Percentiles rank a stretch among this genome's conserved stretches.
These are phyloP conservation scores for Oryza nivara DNA, from an alignment of 176 grass and related monocot species.

Conservation along the genomic window DNA sequence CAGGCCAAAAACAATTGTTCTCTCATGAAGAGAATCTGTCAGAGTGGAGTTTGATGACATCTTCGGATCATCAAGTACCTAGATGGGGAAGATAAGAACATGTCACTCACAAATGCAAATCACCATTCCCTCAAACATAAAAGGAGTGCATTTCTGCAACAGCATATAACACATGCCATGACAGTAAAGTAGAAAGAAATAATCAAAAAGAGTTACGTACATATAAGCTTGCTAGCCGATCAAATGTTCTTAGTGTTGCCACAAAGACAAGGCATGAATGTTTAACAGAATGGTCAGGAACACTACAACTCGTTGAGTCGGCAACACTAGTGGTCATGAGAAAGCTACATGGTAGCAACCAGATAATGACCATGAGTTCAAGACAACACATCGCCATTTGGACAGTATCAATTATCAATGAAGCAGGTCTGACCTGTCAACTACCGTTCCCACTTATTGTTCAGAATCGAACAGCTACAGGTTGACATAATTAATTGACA, in stretches of 20 bases:
- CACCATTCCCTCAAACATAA: not conserved
- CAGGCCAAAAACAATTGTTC: slow-evolving; percentile 82
- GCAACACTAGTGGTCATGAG: slow-evolving; percentile 11
- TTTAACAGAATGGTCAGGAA: not conserved
- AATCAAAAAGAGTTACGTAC: not conserved
- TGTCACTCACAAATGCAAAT: slow-evolving; percentile 5
- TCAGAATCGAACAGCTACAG: slow-evolving; percentile 13
- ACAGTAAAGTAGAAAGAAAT: slow-evolving; percentile 1
- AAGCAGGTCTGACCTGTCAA: slow-evolving; percentile 24
- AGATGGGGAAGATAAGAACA: slow-evolving; percentile 28
- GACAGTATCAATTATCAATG: slow-evolving; percentile 23
- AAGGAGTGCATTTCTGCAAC: not conserved
- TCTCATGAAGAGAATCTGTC: slow-evolving; percentile 78
- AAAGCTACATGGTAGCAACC: slow-evolving; percentile 46
- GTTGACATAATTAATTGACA: slow-evolving; percentile 14
- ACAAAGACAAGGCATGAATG: not conserved
- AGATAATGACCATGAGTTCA: slow-evolving; percentile 1
- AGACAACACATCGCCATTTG: slow-evolving; percentile 29
- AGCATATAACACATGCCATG: not conserved
- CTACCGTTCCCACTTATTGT: slow-evolving; percentile 31
- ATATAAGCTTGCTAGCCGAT: not conserved
- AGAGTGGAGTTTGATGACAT: slow-evolving; percentile 84
- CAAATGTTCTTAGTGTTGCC: not conserved
- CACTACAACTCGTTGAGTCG: slow-evolving; percentile 15
- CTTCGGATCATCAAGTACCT: slow-evolving; percentile 55